A percentile compares a stretch with the other conserved stretches of the same genome.
phyloP scores from a whole-genome alignment of 345 rosid species.

The Aegle marmelos region DNA sequence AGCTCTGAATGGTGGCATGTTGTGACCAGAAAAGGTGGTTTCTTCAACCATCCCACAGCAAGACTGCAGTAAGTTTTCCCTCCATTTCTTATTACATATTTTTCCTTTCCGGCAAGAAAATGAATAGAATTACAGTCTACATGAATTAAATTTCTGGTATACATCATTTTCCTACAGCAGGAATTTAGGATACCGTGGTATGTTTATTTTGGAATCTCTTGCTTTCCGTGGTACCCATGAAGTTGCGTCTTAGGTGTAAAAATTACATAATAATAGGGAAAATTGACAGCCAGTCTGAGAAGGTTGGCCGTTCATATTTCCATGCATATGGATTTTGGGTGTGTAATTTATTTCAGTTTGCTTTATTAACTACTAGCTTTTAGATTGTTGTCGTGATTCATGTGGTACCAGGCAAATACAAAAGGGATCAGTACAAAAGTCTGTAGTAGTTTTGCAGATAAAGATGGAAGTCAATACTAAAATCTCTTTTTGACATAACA shows the following conservation, averaged over 20 bases:
- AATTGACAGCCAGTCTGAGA: background rate
- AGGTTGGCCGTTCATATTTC: background rate
- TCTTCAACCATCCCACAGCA: constrained; percentile 38
- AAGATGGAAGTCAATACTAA: background rate
- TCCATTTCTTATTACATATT: background rate
- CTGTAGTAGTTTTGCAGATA: background rate
- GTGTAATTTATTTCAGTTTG: background rate
- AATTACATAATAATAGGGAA: background rate
- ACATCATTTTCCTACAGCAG: too few relatives aligned
- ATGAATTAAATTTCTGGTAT: too few relatives aligned
- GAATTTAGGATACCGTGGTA: too few relatives aligned
- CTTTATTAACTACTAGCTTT: background rate
- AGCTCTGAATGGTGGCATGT: constrained; percentile 64
- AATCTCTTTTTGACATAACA: background rate
- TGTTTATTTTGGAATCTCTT: too few relatives aligned
- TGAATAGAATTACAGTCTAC: too few relatives aligned
- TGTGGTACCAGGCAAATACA: background rate
- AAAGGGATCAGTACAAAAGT: background rate
- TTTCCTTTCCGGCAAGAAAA: background rate
- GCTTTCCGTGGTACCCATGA: background rate
- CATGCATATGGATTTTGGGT: background rate
- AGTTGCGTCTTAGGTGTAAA: background rate
- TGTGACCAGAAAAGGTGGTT: constrained; percentile 35
- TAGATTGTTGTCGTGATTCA: background rate
- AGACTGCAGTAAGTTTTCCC: constrained; percentile 67